Evolutionary conservation across 345 rosid genomes (phyloP), one percentile per base, ranked within the genome.

Genomic region (Eucalyptus cloeziana): DNA sequence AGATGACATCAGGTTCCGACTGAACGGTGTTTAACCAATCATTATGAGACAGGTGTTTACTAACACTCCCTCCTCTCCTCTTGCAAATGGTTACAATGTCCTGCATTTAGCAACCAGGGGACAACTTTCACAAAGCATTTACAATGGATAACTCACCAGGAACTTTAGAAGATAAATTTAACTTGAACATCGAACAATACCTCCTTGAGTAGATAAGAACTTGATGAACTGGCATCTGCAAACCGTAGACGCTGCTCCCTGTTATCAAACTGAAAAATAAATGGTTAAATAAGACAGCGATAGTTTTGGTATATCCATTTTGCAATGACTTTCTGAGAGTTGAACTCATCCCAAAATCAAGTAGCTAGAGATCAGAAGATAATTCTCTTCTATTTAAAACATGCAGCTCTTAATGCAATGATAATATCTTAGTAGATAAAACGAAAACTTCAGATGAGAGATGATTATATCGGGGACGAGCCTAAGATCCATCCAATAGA

Each of bases 21-120:
- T 96, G 99, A 89, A 98, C 99, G 14, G 97, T 96, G 88, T 95
- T 96, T 52, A 96, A 91, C 99, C 99, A 98, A 52, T 96, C 97
- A 86, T 93, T 93, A 89, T 98, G 99, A 87, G 95, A 92, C 51
- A 95, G 90, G 88, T 88, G 93, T 88, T 93, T 92, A 89, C 92
- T 91, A 86, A 93, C 98, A 87, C 91, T 95, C 91, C 99, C 99
- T 86, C 99, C 99, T 91, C 99, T 95, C 91, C 99, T 96, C 94
- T 95, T 98, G 94, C 94, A 92, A 92, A 95, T 93, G 89, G 93
- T 93, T 56, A 90, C 91, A 50, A 95, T 91, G 88, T 96, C 99
- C 99, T 98, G 94, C 94, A 93, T 76, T 89, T 62, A 64, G 21
- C 71, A 52, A 25, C 47, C 25, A 31, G 44, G 54, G 27, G 54